Base-by-base conservation (phyloP, 1,284 basidiomycete genomes). In the Ceratobasidium sp. region DNA sequence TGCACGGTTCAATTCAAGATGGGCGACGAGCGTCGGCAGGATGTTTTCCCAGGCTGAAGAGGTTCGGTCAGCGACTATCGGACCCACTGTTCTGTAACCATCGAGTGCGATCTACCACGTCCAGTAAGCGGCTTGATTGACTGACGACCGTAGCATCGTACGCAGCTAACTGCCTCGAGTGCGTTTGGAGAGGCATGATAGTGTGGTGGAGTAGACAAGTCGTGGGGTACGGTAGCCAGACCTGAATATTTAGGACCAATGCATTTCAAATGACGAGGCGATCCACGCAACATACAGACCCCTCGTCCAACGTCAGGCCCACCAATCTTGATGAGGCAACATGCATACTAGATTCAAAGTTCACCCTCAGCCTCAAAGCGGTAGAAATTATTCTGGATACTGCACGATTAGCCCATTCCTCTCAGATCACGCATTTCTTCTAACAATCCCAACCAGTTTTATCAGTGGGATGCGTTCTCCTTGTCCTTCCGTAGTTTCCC, bases 31-130 rank as follows among this genome's bases (percentile, higher is more conserved):
- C 22, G n/a, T 37, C 1, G 68, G 68, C 0, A 61, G 29, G 31
- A 72, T 41, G 31, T 61, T 39, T 16, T 72, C 56, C 68, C 68
- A 72, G 9, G 16, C 68, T 72, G 24, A 31, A 13, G 24, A 31
- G 11, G 29, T 34, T 16, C 7, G 16, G 24, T 19, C 22, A 34
- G 27, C 9, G 29, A 2, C 11, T 19, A 19, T 64, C n/a, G 34
- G 39, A 29, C 11, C 34, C 37, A 11, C 37, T 9, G 11, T 43
- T 58, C 11, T 24, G 13, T 19, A 13, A 13, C 4, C 27, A 61
- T 4, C 2, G n/a, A 27, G 24, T n/a, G 37, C 5, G 7, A 51
- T 29, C 49, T 27, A 39, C 68, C 58, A n/a, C 46, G 54, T 2
- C 61, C 29, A 19, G 56, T 72, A 11, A 72, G 43, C 24, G 56